Conservation (phyloP, 768 basidiomycete species). For the Lactarius deliciosus region DNA sequence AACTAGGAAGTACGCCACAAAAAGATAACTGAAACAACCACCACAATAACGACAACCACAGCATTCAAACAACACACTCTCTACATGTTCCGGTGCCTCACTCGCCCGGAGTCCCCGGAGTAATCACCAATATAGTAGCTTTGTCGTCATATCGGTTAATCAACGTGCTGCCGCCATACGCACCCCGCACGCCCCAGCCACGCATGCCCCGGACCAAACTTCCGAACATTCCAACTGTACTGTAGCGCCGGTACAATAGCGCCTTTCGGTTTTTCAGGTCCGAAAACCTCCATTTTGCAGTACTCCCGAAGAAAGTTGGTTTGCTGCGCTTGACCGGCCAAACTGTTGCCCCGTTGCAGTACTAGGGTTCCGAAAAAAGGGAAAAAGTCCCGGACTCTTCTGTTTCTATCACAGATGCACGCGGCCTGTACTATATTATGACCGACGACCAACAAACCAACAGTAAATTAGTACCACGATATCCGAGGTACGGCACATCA, state of each 20-base stretch:
- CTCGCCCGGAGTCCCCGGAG: not conserved
- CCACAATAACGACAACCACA: not conserved
- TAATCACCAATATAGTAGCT: not conserved
- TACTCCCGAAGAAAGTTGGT: no score
- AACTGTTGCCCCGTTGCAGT: not conserved
- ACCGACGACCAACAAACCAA: no score
- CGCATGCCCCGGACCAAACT: not conserved
- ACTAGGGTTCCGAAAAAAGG: not conserved
- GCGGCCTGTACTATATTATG: no score
- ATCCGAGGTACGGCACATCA: no score
- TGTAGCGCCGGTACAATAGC: not conserved
- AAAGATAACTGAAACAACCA: not conserved
- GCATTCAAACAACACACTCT: not conserved
- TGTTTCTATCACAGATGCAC: not conserved
- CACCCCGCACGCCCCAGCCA: not conserved
- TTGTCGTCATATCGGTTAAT: slow-evolving; percentile 1
- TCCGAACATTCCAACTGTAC: not conserved
- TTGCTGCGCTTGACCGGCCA: not conserved
- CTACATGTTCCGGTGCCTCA: not conserved
- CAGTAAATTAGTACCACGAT: no score
- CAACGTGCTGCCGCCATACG: not conserved
- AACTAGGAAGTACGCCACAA: not conserved
- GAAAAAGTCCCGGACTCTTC: not conserved
- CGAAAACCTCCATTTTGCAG: not conserved
- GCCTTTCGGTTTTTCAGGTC: not conserved